A percentile compares a stretch with the other conserved stretches of the same genome.
Conservation (phyloP, 176 grass and related monocot genomes). For the Bothriochloa decipiens region DNA sequence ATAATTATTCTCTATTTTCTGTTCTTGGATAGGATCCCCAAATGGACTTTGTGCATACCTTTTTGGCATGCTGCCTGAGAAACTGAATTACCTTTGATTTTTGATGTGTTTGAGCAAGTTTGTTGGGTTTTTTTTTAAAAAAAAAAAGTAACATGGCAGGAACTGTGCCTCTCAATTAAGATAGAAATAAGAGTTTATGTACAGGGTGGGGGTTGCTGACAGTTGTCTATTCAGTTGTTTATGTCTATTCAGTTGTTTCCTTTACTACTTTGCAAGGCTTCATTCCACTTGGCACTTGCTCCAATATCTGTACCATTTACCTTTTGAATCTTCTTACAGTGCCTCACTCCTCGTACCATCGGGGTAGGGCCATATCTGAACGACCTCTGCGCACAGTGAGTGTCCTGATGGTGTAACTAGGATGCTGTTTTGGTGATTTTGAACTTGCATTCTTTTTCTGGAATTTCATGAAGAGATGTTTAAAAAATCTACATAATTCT, state of each 20-base stretch:
- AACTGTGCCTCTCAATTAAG: too few species aligned
- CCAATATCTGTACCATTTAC: conserved; percentile 34
- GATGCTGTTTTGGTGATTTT: conserved; percentile 19
- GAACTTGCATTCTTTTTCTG: conserved; percentile 24
- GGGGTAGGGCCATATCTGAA: conserved; percentile 11
- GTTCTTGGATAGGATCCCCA: background rate
- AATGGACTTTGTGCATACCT: background rate
- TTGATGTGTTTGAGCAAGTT: background rate
- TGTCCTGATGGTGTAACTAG: conserved; percentile 13
- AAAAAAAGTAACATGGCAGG: too few species aligned
- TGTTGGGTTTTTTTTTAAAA: background rate
- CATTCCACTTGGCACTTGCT: background rate
- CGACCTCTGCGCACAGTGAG: background rate
- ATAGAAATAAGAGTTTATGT: too few species aligned
- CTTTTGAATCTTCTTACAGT: background rate
- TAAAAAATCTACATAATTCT: conserved; percentile 2
- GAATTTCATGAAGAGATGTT: conserved; percentile 5
- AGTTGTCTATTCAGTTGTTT: background rate
- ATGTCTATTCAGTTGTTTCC: background rate
- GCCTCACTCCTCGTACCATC: background rate
- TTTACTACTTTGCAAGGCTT: conserved; percentile 1
- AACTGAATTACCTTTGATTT: conserved; percentile 15
- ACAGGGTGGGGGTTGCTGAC: too few species aligned
- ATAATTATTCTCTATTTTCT: background rate
- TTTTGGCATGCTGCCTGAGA: conserved; percentile 9